Evolutionary conservation across 2,329 filamentous ascomycete genomes (phyloP), one percentile per base, ranked within the genome.

Genomic region (Blastomyces silverae): DNA sequence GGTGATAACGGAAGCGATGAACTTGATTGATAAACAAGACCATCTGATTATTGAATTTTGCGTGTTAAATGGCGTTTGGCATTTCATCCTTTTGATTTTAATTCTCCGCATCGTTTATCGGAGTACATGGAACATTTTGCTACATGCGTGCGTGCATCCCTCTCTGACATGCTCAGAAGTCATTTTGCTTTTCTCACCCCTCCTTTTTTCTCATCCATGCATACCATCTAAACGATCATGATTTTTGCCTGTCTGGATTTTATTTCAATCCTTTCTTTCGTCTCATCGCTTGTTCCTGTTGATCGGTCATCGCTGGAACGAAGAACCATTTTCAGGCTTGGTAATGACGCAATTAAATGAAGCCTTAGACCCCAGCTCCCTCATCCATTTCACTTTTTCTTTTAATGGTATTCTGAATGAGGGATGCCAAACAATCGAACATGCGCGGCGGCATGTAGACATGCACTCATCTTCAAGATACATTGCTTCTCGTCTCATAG

Each of bases 21-120:
- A 37, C 31, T 62, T 42, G 61, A 62, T 42, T 62, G 61, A 62
- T 53, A 48, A 17, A 28, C 17, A 61, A 34, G 22, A 17, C 22
- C 25, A 20, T 17, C 20, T 34, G 15, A 10, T 28, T n/a, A n/a
- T 37, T 37, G 20, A 34, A 2, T 52, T 52, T 28, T 25, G 13
- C 11, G 22, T 17, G 22, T 44, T 28, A 22, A 37, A 31, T 44
- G 46, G 48, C 34, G 46, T 55, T 62, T 53, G 22, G n/a, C 17
- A 20, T 44, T 39, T 62, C 20, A 42, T 55, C 10, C n/a, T 31
- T 31, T 39, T 20, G 25, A 37, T 17, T 50, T 53, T 17, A 17
- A 25, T 55, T 42, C 10, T 31, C 34, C 8, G n/a, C 61, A 28
- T 62, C 61, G 34, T 62, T 55, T 55, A 55, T 13, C 17, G 58